Evolutionary conservation across 495 filamentous ascomycete genomes (phyloP).

Genomic region (Penicillium arizonense): DNA sequence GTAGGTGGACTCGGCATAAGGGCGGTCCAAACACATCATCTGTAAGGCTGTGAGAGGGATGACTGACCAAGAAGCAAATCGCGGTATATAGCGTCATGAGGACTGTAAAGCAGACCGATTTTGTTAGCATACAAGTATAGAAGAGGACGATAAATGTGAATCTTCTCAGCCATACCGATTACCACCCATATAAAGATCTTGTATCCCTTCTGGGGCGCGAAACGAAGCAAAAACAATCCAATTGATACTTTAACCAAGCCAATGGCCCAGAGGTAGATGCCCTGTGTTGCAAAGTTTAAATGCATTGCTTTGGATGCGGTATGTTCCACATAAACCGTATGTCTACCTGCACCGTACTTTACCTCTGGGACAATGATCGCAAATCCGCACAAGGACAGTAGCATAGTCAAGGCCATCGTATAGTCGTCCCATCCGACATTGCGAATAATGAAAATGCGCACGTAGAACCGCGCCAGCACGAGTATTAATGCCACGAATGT

Average conservation of each 20-base stretch:
- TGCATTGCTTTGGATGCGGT: constrained; percentile 34
- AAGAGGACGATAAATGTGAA: neutral
- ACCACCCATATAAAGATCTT: constrained; percentile 32
- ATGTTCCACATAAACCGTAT: constrained; percentile 27
- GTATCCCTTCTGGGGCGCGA: constrained; percentile 32
- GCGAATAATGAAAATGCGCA: constrained; percentile 35
- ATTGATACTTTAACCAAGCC: constrained; percentile 46
- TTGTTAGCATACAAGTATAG: neutral
- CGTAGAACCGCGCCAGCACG: constrained; percentile 34
- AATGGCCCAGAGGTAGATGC: constrained; percentile 40
- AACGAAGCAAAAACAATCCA: constrained; percentile 44
- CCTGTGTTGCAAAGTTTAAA: constrained; percentile 45
- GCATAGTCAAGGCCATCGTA: constrained; percentile 38
- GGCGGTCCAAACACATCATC: too few species aligned
- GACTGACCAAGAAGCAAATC: constrained; percentile 24
- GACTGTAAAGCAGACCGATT: constrained; percentile 18
- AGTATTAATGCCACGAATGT: constrained; percentile 27
- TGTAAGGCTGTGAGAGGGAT: too few species aligned
- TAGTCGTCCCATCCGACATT: constrained; percentile 42
- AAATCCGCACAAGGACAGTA: constrained; percentile 28
- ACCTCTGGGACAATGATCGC: constrained; percentile 34
- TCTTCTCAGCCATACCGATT: constrained; percentile 11
- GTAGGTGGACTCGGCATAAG: too few species aligned
- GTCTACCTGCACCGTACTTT: constrained; percentile 40
- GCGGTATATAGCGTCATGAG: constrained; percentile 42